These are phyloP conservation scores for Rosellinia necatrix DNA, from an alignment of 2,329 filamentous ascomycete genomes.

Conservation along the genomic window DNA sequence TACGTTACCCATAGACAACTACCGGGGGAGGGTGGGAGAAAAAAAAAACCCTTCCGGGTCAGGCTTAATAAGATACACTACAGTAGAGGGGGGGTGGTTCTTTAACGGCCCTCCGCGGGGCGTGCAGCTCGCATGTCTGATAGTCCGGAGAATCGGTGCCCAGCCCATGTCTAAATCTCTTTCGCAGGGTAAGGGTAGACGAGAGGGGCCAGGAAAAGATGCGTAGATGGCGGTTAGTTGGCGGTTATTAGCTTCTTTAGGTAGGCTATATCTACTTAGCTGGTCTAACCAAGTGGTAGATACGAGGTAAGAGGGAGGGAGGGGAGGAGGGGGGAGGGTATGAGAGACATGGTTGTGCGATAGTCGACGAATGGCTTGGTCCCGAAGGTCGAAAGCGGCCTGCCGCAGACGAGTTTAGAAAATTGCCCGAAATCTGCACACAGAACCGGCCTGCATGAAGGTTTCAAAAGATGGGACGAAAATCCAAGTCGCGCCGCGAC, in stretches of 20 bases:
- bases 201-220: constrained; percentile 23
- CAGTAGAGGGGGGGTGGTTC: constrained; percentile 25
- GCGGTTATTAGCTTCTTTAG: too few species aligned
- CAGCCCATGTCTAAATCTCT: constrained; percentile 28
- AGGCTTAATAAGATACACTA: neutral
- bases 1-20: constrained; percentile 30
- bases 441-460: constrained; percentile 20
- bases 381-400: constrained; percentile 22
- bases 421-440: constrained; percentile 34
- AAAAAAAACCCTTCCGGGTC: constrained; percentile 16
- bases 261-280: constrained; percentile 20
- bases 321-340: constrained; percentile 1
- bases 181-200: constrained; percentile 38
- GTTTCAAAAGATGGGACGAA: constrained; percentile 30
- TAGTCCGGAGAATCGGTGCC: constrained; percentile 33
- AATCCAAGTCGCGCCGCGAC: constrained; percentile 1
- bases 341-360: constrained; percentile 18
- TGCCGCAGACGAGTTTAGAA: constrained; percentile 27
- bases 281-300: too few species aligned
- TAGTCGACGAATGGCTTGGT: constrained; percentile 21
- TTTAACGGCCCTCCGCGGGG: constrained; percentile 35
- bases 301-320: constrained; percentile 9
- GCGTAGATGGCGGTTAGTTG: too few species aligned
- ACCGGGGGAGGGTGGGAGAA: constrained; percentile 11
- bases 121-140: constrained; percentile 38